Evolutionary conservation across 345 rosid genomes (phyloP).

Genomic region (Durio zibethinus): DNA sequence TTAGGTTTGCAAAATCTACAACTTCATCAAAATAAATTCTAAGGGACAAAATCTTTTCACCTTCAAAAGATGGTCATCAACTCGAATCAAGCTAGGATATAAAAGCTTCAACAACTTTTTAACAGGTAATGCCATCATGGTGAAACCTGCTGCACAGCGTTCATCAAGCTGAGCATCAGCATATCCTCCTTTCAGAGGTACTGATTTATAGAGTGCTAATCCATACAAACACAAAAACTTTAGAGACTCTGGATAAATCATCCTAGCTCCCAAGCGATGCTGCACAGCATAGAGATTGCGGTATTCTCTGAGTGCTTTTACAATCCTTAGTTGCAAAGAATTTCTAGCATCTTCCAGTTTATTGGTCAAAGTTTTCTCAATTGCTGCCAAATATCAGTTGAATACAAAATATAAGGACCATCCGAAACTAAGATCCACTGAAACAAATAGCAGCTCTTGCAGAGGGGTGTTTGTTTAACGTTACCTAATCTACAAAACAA

Average conservation of each 20-base stretch:
- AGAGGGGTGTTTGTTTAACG: constrained; percentile 11
- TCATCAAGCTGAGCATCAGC: constrained; percentile 87
- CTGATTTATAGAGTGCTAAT: constrained; percentile 79
- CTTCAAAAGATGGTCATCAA: constrained; percentile 81
- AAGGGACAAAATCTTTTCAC: constrained; percentile 31
- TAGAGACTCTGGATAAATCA: constrained; percentile 91
- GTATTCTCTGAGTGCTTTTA: constrained; percentile 88
- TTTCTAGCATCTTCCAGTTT: constrained; percentile 94
- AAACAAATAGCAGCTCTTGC: constrained; percentile 15
- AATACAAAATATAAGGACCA: constrained; percentile 13
- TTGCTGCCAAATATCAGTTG: constrained; percentile 55
- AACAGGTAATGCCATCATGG: constrained; percentile 95
- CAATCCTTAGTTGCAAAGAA: constrained; percentile 69
- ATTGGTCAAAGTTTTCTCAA: constrained; percentile 78
- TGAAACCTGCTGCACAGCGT: constrained; percentile 89
- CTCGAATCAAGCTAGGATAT: constrained; percentile 79
- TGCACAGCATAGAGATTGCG: constrained; percentile 87
- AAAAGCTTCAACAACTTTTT: constrained; percentile 78
- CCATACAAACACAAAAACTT: constrained; percentile 82
- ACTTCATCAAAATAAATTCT: neutral
- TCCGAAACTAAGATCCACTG: constrained; percentile 15
- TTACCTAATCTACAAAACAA: constrained; percentile 82
- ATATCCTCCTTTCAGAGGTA: constrained; percentile 82
- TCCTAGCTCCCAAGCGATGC: constrained; percentile 92
- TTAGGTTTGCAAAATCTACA: constrained; percentile 5